A percentile compares a stretch with the other conserved stretches of the same genome.
Evolutionary conservation across 2,329 filamentous ascomycete genomes (phyloP).

Genomic region (Ceratocystis smalleyi): DNA sequence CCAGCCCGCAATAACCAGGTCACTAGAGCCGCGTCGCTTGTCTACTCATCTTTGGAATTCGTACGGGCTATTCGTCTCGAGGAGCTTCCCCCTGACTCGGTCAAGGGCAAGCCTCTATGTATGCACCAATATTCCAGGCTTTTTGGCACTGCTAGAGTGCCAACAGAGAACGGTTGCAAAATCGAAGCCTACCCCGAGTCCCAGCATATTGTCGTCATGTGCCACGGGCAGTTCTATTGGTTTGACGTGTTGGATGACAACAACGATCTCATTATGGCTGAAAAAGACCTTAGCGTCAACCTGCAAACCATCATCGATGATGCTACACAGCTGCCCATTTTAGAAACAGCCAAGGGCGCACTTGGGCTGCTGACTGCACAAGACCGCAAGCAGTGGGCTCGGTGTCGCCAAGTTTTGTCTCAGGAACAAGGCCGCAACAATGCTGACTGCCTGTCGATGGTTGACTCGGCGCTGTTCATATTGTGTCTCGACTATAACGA

Average conservation of each 20-base stretch:
- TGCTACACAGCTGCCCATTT: constrained; percentile 73
- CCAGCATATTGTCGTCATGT: constrained; percentile 84
- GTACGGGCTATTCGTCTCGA: constrained; percentile 85
- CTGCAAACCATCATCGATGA: constrained; percentile 85
- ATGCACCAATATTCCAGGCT: constrained; percentile 97
- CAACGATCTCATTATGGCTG: constrained; percentile 90
- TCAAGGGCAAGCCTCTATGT: constrained; percentile 72
- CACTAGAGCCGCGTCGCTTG: constrained; percentile 67
- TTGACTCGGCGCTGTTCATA: constrained; percentile 85
- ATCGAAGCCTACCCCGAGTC: constrained; percentile 90
- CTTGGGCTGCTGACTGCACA: constrained; percentile 89
- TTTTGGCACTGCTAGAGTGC: constrained; percentile 87
- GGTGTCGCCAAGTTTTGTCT: constrained; percentile 72
- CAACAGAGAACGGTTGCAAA: constrained; percentile 85
- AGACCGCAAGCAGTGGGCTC: constrained; percentile 92
- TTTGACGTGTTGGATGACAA: constrained; percentile 94
- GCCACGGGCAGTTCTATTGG: constrained; percentile 95
- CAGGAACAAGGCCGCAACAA: constrained; percentile 83
- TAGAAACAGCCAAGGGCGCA: constrained; percentile 88
- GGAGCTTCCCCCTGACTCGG: constrained; percentile 75
- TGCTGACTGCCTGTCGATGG: constrained; percentile 84
- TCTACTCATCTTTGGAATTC: constrained; percentile 79
- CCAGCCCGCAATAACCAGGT: constrained; percentile 94
- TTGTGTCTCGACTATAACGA: constrained; percentile 88
- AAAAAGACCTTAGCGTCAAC: constrained; percentile 83